Evolutionary conservation across 2,329 filamentous ascomycete species (phyloP), one percentile per base, ranked within the genome.

Genomic region (Chrysoporthe puriensis): DNA sequence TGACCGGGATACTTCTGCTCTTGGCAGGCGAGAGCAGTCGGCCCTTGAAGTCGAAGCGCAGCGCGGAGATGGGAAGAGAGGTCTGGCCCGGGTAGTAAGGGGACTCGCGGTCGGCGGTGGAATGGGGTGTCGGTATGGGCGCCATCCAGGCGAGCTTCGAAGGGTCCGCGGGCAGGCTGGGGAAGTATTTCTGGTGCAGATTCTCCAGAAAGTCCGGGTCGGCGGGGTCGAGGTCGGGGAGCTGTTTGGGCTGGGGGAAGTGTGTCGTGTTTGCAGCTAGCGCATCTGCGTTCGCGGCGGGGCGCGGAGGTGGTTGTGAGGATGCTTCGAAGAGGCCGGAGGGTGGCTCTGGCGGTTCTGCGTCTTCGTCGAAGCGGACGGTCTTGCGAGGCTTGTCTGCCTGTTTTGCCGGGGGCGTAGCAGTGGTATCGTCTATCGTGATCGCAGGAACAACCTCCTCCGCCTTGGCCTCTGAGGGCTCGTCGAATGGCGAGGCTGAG

Each of bases 141-240:
- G 89, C 88, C 85, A 97, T 94, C 94, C 94, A 97, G 26, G 92
- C 91, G 11, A 97, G 86, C 65, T 91, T 90, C 66, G 89, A 88
- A 0, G 93, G 92, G 77, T 97, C 92, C 65, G 94, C 88, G 1
- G 94, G 89, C 1, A 97, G 89, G 70, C 89, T 88, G 14, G 96
- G 94, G 79, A 97, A 99, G 85, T 97, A 99, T 78, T 97, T 97
- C 32, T 89, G 81, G 83, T 97, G 94, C 6, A 99, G 88, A 66
- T 92, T 90, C 59, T 87, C 80, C 67, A 98, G 89, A 81, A 98
- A 98, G 75, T 93, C 85, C 0, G 92, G 90, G 68, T 94, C 92
- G 48, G 88, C 83, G 0, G 94, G 94, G 77, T 98, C 93, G 71
- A 98, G 90, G 68, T 93, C 90, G 13, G 91, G 91, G 6, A 85